Percentiles rank a stretch among this genome's conserved stretches.
Conservation (phyloP, 305 asterid species). For the Fraxinus sp. region DNA sequence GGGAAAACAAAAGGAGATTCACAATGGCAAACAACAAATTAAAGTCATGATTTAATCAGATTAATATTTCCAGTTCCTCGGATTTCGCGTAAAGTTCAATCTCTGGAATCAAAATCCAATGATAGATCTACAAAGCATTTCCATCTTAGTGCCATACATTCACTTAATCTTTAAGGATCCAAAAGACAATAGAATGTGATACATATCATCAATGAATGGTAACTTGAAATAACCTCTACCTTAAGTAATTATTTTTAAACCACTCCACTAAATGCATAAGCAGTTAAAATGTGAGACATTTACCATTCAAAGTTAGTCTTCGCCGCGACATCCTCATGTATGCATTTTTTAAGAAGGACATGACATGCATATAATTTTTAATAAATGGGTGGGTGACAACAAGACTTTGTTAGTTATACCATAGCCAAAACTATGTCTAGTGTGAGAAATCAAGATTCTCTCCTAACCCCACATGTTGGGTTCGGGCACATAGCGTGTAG, state of each 20-base stretch:
- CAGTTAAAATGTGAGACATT: neutral
- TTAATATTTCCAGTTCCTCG: conserved; percentile 53
- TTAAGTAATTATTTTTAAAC: neutral
- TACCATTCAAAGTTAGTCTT: neutral
- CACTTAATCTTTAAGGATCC: conserved; percentile 25
- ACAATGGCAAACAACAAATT: conserved; percentile 77
- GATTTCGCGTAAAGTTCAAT: conserved; percentile 31
- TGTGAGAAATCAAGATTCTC: neutral
- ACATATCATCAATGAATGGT: neutral
- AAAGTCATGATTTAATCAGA: conserved; percentile 54
- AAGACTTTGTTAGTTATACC: neutral
- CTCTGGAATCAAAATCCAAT: conserved; percentile 36
- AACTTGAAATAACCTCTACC: neutral
- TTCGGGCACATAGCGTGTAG: neutral
- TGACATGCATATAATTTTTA: no score
- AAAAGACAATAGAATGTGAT: conserved; percentile 27
- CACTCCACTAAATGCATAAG: neutral
- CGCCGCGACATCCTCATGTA: neutral
- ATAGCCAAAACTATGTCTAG: neutral
- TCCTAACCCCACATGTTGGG: neutral
- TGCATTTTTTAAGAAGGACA: neutral
- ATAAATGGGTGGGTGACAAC: neutral
- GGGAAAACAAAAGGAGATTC: conserved; percentile 14
- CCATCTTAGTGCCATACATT: conserved; percentile 39
- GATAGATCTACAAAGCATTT: conserved; percentile 50